These are phyloP conservation scores for Microdochium paspali DNA, from an alignment of 2,329 filamentous ascomycete species.

Conservation along the genomic window DNA sequence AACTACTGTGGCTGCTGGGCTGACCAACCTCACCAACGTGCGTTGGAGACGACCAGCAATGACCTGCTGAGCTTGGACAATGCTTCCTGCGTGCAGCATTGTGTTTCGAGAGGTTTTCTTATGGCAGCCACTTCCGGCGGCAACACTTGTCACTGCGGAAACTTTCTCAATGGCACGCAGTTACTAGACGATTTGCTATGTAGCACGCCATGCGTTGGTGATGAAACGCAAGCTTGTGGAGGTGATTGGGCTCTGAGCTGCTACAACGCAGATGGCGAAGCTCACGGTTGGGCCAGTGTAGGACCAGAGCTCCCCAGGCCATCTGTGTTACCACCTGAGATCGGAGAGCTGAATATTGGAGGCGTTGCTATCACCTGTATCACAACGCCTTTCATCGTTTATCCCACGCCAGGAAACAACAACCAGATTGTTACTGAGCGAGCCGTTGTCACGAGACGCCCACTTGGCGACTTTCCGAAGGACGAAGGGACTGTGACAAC, in stretches of 20 bases:
- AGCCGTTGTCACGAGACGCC: slow-evolving; percentile 11
- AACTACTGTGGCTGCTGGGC: slow-evolving; percentile 20
- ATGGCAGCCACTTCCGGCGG: slow-evolving; percentile 40
- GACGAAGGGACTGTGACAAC: neutral
- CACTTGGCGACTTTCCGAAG: slow-evolving; percentile 13
- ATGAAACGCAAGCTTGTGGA: slow-evolving; percentile 37
- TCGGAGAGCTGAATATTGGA: slow-evolving; percentile 12
- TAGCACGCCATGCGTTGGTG: slow-evolving; percentile 38
- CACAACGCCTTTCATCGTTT: slow-evolving; percentile 13
- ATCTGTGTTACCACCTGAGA: slow-evolving; percentile 12
- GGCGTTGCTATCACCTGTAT: slow-evolving; percentile 14
- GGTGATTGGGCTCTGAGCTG: slow-evolving; percentile 35
- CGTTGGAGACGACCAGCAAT: slow-evolving; percentile 8
- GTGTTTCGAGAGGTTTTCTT: slow-evolving; percentile 30
- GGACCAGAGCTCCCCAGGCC: slow-evolving; percentile 15
- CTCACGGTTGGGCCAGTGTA: slow-evolving; percentile 19
- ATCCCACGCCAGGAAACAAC: slow-evolving; percentile 10
- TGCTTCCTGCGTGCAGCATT: slow-evolving; percentile 34
- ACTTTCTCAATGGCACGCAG: slow-evolving; percentile 25
- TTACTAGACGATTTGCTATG: slow-evolving; percentile 35
- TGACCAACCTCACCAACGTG: slow-evolving; percentile 12
- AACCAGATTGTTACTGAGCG: slow-evolving; percentile 12
- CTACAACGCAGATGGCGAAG: slow-evolving; percentile 27
- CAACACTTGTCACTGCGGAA: slow-evolving; percentile 38
- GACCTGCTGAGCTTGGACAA: slow-evolving; percentile 13